Conservation (phyloP, 352 stramenopile genomes). For the Globisporangium radiosum region DNA sequence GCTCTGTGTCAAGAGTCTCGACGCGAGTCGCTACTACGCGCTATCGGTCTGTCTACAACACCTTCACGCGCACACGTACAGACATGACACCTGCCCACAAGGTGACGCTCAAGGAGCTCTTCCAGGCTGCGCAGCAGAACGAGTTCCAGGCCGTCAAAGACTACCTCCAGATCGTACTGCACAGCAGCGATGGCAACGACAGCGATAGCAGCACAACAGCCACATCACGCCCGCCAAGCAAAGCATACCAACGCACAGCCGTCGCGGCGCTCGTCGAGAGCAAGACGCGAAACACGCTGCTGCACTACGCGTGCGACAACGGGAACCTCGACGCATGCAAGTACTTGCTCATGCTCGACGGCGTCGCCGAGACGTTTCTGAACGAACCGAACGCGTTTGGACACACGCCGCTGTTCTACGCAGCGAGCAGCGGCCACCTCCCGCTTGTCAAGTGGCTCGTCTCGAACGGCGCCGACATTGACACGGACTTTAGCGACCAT, state of each 20-base stretch:
- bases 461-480: slow-evolving; percentile 78
- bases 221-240: background rate
- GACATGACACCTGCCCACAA: background rate
- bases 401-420: slow-evolving; percentile 77
- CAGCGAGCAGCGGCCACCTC: slow-evolving; percentile 58
- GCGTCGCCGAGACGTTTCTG: slow-evolving; percentile 44
- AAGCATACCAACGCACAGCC: slow-evolving; percentile 5
- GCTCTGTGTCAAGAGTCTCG: no score
- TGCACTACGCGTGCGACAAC: slow-evolving; percentile 81
- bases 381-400: slow-evolving; percentile 76
- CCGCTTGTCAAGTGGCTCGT: slow-evolving; percentile 82
- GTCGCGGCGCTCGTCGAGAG: slow-evolving; percentile 44
- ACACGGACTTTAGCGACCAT: slow-evolving; percentile 72
- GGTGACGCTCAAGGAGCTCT: slow-evolving; percentile 57
- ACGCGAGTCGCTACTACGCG: no score
- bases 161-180: slow-evolving; percentile 47
- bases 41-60: background rate
- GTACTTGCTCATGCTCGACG: slow-evolving; percentile 66
- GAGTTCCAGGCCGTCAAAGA: slow-evolving; percentile 55
- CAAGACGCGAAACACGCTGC: slow-evolving; percentile 65
- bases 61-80: background rate
- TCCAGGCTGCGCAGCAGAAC: slow-evolving; percentile 59
- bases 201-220: slow-evolving; percentile 2
- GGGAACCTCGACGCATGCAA: slow-evolving; percentile 81
- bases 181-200: slow-evolving; percentile 21